Conservation (phyloP, 208 protist species). For the Leishmania amazonensis region DNA sequence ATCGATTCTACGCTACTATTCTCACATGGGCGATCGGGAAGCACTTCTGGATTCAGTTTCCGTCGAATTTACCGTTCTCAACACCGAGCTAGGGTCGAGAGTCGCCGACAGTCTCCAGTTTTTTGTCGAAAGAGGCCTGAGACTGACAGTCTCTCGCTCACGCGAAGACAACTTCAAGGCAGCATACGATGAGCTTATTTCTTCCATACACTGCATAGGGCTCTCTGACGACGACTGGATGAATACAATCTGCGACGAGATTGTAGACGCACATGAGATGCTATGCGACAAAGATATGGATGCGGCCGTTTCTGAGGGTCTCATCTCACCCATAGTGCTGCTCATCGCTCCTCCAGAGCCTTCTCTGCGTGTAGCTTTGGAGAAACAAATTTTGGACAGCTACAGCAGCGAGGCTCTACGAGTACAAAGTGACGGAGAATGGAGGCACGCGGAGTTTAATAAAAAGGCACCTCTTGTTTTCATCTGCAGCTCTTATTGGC, state of each 20-base stretch:
- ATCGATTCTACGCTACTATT: conserved; percentile 39
- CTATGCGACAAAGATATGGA: conserved; percentile 19
- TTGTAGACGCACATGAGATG: conserved; percentile 30
- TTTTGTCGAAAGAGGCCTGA: conserved; percentile 52
- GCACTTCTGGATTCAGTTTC: conserved; percentile 20
- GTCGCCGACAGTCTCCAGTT: conserved; percentile 49
- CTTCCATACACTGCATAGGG: conserved; percentile 1
- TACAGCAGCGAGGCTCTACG: conserved; percentile 59
- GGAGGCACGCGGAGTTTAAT: conserved; percentile 17
- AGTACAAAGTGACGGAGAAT: conserved; percentile 31
- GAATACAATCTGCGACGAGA: conserved; percentile 17
- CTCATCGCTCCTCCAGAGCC: conserved; percentile 39
- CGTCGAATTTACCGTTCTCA: conserved; percentile 42
- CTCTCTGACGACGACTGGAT: conserved; percentile 16
- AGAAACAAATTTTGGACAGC: conserved; percentile 49
- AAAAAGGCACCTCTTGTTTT: conserved; percentile 47
- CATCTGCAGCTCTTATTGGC: conserved; percentile 49
- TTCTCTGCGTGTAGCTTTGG: conserved; percentile 30
- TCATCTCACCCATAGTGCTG: conserved; percentile 34
- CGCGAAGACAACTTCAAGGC: conserved; percentile 9
- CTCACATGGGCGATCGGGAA: conserved; percentile 16
- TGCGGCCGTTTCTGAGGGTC: neutral
- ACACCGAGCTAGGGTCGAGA: conserved; percentile 19
- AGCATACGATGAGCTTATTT: conserved; percentile 10
- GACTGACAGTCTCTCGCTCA: conserved; percentile 31